These are phyloP conservation scores for Hypoxylon sp. DNA, from an alignment of 2,329 filamentous ascomycete species.

Conservation along the genomic window DNA sequence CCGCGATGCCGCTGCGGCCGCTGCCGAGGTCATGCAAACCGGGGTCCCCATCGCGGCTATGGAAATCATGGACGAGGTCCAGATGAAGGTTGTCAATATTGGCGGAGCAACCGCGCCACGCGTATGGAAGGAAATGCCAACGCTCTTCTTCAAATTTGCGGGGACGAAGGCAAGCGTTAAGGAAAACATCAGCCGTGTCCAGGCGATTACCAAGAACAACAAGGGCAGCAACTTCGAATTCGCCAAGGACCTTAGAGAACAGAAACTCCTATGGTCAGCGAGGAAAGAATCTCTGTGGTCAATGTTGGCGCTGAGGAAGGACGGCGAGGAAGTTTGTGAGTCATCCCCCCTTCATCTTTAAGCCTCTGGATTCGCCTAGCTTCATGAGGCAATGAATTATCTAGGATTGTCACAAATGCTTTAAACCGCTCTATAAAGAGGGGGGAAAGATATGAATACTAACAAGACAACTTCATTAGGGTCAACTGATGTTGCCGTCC, in stretches of 20 bases:
- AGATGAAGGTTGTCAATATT: conserved; percentile 86
- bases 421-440: not conserved
- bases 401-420: not conserved
- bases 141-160: conserved; percentile 88
- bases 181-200: conserved; percentile 81
- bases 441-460: not conserved
- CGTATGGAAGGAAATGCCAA: conserved; percentile 82
- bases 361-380: conserved; percentile 3
- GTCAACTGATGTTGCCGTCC: conserved; percentile 89
- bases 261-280: conserved; percentile 83
- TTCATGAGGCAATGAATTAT: not conserved
- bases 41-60: conserved; percentile 82
- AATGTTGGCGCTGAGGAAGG: conserved; percentile 78
- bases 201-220: conserved; percentile 75
- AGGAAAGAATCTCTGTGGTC: conserved; percentile 89
- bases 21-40: conserved; percentile 80
- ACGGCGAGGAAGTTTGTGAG: conserved; percentile 78
- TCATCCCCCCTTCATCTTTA: conserved; percentile 64
- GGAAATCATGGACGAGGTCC: conserved; percentile 91
- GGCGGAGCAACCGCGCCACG: conserved; percentile 77
- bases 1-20: conserved; percentile 80
- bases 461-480: conserved; percentile 56
- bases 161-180: conserved; percentile 83
- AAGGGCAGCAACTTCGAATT: conserved; percentile 81
- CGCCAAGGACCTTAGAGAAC: conserved; percentile 78